Evolutionary conservation across 371 early-diverging fungal species (phyloP).

Genomic region (Cokeromyces recurvatus): DNA sequence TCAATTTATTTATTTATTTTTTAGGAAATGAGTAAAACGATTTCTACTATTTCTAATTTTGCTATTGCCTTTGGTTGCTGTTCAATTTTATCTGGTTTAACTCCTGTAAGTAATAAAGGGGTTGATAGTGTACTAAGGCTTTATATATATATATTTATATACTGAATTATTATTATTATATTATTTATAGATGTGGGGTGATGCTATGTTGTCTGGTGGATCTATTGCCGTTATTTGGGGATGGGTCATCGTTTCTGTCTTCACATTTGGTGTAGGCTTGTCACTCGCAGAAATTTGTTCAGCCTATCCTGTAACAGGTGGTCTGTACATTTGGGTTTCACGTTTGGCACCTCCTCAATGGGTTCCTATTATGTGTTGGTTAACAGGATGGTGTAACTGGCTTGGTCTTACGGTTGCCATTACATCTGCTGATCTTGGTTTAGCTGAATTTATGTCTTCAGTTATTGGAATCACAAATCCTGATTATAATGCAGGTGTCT

Average conservation of each 20-base stretch:
- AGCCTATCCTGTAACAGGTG: slow-evolving; percentile 66
- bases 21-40: slow-evolving; percentile 62
- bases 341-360: slow-evolving; percentile 46
- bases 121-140: no score
- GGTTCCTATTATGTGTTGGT: slow-evolving; percentile 52
- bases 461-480: slow-evolving; percentile 36
- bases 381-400: slow-evolving; percentile 61
- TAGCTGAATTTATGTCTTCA: slow-evolving; percentile 46
- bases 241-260: slow-evolving; percentile 59
- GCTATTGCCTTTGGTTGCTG: slow-evolving; percentile 61
- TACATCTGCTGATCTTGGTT: slow-evolving; percentile 49
- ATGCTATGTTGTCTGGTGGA: slow-evolving; percentile 64
- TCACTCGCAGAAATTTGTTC: slow-evolving; percentile 74
- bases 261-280: slow-evolving; percentile 61
- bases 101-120: slow-evolving; percentile 35
- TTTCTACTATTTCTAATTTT: slow-evolving; percentile 60
- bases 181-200: slow-evolving; percentile 45
- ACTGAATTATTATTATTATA: no score
- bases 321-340: slow-evolving; percentile 59
- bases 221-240: slow-evolving; percentile 69
- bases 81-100: slow-evolving; percentile 57
- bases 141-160: no score
- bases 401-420: slow-evolving; percentile 46
- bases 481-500: slow-evolving; percentile 31
- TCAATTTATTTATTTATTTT: not conserved